Conservation (phyloP, 1,284 basidiomycete species). For the Fomitopsis pinicola region DNA sequence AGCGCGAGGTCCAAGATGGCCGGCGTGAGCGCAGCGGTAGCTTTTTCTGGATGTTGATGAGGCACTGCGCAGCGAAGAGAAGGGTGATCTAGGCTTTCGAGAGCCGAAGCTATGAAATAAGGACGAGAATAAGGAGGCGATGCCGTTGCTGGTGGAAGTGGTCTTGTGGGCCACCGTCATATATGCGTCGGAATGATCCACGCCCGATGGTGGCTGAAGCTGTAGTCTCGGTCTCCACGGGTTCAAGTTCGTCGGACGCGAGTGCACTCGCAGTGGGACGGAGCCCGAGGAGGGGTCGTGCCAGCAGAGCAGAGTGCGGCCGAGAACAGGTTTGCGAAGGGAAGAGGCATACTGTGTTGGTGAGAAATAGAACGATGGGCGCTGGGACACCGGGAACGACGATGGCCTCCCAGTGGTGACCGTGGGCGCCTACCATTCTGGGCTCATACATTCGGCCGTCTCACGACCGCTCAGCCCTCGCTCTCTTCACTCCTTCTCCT, state of each 20-base stretch:
- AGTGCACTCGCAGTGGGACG: background rate
- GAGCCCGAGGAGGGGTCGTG: background rate
- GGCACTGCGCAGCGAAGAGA: background rate
- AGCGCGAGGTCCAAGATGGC: background rate
- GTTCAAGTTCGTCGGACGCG: background rate
- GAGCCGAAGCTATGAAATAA: background rate
- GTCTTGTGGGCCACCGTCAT: background rate
- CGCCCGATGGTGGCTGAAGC: background rate
- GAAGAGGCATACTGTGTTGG: background rate
- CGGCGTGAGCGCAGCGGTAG: background rate
- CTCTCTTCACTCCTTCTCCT: constrained; percentile 3
- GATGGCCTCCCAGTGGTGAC: background rate
- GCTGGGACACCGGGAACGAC: background rate
- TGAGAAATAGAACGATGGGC: background rate
- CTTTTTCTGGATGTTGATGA: background rate
- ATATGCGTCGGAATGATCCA: background rate
- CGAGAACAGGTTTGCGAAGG: background rate
- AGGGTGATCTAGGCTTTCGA: background rate
- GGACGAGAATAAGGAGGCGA: background rate
- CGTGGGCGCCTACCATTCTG: background rate
- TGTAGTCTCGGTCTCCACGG: background rate
- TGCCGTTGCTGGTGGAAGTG: background rate
- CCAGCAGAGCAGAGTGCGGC: background rate
- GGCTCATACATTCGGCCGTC: background rate
- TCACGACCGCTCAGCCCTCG: background rate